Base-by-base conservation (phyloP, 2,329 filamentous ascomycete species). In the Arthrobotrys entomopaga region DNA sequence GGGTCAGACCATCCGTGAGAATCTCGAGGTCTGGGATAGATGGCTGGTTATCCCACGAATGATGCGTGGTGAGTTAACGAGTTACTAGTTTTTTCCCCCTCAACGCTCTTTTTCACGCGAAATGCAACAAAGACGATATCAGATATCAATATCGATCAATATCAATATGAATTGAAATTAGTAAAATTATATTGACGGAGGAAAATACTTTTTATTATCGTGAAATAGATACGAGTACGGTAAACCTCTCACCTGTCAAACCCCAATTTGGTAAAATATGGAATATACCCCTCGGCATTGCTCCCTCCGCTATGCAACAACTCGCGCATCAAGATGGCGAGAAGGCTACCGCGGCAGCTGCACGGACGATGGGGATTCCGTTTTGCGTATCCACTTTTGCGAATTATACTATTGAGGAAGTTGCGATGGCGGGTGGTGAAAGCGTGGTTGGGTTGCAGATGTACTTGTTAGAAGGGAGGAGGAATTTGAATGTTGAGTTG, bases 241-340 rank as follows among this genome's bases (percentile, higher is more conserved):
- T 66, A 10, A 4, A 57, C 38, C 26, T 66, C 20, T 16, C 49
- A 2, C 54, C 57, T 5, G 11, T 8, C 10, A 52, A 3, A 6
- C 29, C 24, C 0, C 54, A 50, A 22, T 64, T 73, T 29, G 46
- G 43, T 11, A 43, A 24, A 22, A 34, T 11, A 16, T 73, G 69
- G 58, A 78, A 82, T 0, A 81, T 87, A 1, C 86, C 87, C 0
- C 80, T 88, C 1, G 85, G 85, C 10, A 84, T 88, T 43, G 83
- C 83, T 2, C 86, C 86, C 0, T 83, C 85, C 0, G 86, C 85
- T 1, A 84, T 86, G 78, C 85, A 87, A 71, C 81, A 82, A 38
- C 80, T 87, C 10, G 85, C 85, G 1, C 85, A 87, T 75, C 79
- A 81, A 0, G 85, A 86, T 38, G 86, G 85, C 8, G 86, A 87